phyloP scores from a whole-genome alignment of 2,329 filamentous ascomycete genomes.

The Ceratocystis papillata region DNA sequence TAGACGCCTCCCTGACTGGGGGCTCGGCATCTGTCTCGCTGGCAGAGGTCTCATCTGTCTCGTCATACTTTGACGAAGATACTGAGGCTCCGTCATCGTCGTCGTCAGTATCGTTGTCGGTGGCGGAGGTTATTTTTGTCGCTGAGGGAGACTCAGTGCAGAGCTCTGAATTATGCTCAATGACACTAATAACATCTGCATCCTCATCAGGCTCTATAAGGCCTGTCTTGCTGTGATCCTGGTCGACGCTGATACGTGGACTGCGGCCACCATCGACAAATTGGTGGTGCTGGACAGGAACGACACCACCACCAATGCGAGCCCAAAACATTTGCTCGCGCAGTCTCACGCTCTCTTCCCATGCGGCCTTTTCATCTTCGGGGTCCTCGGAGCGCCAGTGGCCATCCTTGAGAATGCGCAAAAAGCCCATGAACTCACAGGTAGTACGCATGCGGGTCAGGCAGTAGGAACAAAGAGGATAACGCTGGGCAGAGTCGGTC shows the following conservation, averaged over 20 bases:
- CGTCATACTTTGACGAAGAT: slow-evolving; percentile 13
- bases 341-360: slow-evolving; percentile 86
- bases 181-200: slow-evolving; percentile 5
- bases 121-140: not conserved
- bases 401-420: slow-evolving; percentile 84
- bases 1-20: slow-evolving; percentile 6
- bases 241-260: slow-evolving; percentile 30
- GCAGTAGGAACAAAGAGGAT: slow-evolving; percentile 84
- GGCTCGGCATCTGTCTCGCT: slow-evolving; percentile 19
- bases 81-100: slow-evolving; percentile 13
- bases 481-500: slow-evolving; percentile 72
- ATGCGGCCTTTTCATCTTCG: slow-evolving; percentile 75
- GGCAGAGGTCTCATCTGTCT: slow-evolving; percentile 16
- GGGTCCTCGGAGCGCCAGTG: slow-evolving; percentile 77
- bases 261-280: slow-evolving; percentile 27
- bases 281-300: slow-evolving; percentile 45
- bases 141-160: not conserved
- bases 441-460: slow-evolving; percentile 71
- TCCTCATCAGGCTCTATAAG: slow-evolving; percentile 10
- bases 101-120: slow-evolving; percentile 1
- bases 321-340: slow-evolving; percentile 97
- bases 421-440: slow-evolving; percentile 84
- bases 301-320: slow-evolving; percentile 78
- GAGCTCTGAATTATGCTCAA: slow-evolving; percentile 2
- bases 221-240: not conserved